Evolutionary conservation across 2,329 filamentous ascomycete species (phyloP).

Genomic region (Dactylellina parvicollis): DNA sequence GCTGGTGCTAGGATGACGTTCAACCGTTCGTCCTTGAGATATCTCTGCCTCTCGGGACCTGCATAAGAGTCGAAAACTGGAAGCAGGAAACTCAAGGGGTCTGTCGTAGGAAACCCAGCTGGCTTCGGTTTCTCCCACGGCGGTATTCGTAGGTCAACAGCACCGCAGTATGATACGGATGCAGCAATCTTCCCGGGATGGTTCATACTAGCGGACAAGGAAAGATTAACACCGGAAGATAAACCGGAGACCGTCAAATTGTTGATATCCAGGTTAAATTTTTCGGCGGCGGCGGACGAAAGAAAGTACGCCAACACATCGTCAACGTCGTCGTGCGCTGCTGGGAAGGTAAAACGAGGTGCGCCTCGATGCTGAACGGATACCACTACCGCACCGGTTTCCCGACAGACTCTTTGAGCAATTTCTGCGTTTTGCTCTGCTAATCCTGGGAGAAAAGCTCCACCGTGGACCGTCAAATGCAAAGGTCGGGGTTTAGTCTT

Average conservation of each 20-base stretch:
- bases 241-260: constrained; percentile 64
- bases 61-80: constrained; percentile 65
- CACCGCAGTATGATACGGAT: constrained; percentile 62
- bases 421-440: constrained; percentile 62
- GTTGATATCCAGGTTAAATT: constrained; percentile 61
- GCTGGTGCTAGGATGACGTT: constrained; percentile 61
- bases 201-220: constrained; percentile 59
- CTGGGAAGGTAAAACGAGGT: constrained; percentile 62
- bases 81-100: constrained; percentile 62
- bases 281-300: constrained; percentile 59
- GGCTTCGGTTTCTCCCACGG: constrained; percentile 63
- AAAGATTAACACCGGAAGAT: constrained; percentile 64
- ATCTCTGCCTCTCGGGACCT: constrained; percentile 57
- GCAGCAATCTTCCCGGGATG: constrained; percentile 59
- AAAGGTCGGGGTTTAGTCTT: constrained; percentile 60
- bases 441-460: constrained; percentile 63
- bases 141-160: constrained; percentile 61
- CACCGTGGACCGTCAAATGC: constrained; percentile 64
- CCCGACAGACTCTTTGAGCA: constrained; percentile 60
- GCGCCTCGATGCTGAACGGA: constrained; percentile 62
- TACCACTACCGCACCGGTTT: constrained; percentile 63
- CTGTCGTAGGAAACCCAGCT: constrained; percentile 58
- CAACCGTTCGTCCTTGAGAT: constrained; percentile 60
- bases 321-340: constrained; percentile 63
- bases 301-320: constrained; percentile 63